phyloP scores from a whole-genome alignment of 306 rosid genomes.

The Macrotyloma uniflorum region DNA sequence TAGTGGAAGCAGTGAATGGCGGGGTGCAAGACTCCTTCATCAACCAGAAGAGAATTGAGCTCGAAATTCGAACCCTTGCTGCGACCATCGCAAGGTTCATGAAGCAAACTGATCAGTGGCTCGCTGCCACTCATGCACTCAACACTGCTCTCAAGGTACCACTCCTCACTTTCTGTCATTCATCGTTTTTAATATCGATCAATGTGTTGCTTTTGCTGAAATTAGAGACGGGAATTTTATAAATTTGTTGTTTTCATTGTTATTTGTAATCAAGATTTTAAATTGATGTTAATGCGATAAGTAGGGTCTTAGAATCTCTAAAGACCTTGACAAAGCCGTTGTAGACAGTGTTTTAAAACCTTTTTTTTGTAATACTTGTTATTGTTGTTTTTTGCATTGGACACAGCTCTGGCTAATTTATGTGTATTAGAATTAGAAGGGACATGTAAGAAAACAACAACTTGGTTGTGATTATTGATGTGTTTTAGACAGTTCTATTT shows the following conservation, averaged over 20 bases:
- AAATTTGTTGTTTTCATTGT: not conserved
- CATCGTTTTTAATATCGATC: not conserved
- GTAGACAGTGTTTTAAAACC: not conserved
- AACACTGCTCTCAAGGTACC: conserved; percentile 83
- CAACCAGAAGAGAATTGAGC: conserved; percentile 80
- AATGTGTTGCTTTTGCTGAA: not conserved
- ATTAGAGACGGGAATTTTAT: not conserved
- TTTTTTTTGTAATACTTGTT: not conserved
- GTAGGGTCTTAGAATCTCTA: not conserved
- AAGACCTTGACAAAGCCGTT: not conserved
- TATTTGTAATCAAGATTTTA: not conserved
- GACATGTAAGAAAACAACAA: not conserved
- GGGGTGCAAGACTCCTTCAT: conserved; percentile 75
- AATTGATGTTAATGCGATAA: not conserved
- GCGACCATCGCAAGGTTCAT: conserved; percentile 62
- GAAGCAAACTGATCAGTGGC: conserved; percentile 94
- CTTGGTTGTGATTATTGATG: conserved; percentile 1
- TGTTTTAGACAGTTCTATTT: conserved; percentile 3
- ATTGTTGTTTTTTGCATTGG: not conserved
- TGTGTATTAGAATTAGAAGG: not conserved
- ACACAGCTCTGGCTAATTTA: not conserved
- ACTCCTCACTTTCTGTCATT: not conserved
- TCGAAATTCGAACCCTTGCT: conserved; percentile 72
- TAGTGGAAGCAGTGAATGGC: conserved; percentile 84
- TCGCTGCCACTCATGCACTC: conserved; percentile 68